These are phyloP conservation scores for Amaranthus hypochondriacus DNA, from an alignment of 148 eudicot species.

Conservation along the genomic window DNA sequence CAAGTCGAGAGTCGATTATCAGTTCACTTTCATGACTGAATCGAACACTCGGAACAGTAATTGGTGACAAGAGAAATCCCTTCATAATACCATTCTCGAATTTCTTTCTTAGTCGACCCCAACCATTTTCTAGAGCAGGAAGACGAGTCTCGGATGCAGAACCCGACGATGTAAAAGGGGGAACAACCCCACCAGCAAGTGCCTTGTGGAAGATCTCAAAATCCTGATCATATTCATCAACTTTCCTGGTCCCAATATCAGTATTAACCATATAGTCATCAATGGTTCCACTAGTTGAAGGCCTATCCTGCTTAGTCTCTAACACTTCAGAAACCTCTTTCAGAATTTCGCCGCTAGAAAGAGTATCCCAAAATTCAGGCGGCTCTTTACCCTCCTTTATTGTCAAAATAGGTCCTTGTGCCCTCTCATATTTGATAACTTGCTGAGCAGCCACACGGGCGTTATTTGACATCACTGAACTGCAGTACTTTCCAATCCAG, in stretches of 20 bases:
- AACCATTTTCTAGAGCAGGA: conserved; percentile 67
- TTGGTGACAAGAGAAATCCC: conserved; percentile 48
- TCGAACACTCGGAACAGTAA: conserved; percentile 20
- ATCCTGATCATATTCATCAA: conserved; percentile 64
- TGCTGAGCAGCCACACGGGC: conserved; percentile 72
- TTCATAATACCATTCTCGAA: conserved; percentile 58
- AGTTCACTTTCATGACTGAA: conserved; percentile 19
- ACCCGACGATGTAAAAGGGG: conserved; percentile 49
- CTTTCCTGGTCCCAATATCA: conserved; percentile 36
- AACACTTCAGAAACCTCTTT: conserved; percentile 15
- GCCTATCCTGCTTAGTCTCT: conserved; percentile 22
- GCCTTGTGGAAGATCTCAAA: conserved; percentile 78
- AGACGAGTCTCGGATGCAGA: conserved; percentile 54
- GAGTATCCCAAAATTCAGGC: conserved; percentile 59
- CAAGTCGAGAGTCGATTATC: not conserved
- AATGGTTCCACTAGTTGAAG: conserved; percentile 8
- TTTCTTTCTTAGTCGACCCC: conserved; percentile 67
- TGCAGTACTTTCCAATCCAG: conserved; percentile 78
- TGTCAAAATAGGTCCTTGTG: conserved; percentile 50
- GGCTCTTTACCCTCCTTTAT: conserved; percentile 80
- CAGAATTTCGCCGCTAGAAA: conserved; percentile 28
- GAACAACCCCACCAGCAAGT: conserved; percentile 70
- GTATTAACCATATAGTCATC: not conserved
- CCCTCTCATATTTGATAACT: conserved; percentile 68
- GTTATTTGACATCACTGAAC: conserved; percentile 51